Evolutionary conservation across 1,284 basidiomycete genomes (phyloP), one percentile per base, ranked within the genome.

Genomic region (Rhodotorula sp.): DNA sequence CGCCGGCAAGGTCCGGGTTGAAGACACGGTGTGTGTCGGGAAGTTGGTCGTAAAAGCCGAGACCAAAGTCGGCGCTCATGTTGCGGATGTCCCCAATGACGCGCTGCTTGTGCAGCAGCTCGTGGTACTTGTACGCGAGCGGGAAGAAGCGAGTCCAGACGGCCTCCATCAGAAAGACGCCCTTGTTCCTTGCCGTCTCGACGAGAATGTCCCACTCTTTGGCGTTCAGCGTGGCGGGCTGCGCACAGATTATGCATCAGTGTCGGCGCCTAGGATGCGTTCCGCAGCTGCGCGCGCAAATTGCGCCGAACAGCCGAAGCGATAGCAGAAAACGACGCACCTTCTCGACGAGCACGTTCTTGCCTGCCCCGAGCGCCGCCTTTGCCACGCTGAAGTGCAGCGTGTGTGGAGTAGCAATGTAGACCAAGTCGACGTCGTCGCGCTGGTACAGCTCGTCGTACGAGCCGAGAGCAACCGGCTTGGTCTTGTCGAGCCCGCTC

Each of bases 401-500:
- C 16, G 54, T 13, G 54, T 55, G 54, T 17, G 54, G 54, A 3
- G 54, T 55, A 14, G 54, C 54, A 16, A 55, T 27, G 34, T 55
- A 55, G 14, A 55, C 54, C 14, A 55, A 16, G 34, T 55, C 54
- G 27, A 55, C 14, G 27, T 55, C 54, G 27, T 48, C 46, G 45
- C 58, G 45, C 0, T 45, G 45, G n/a, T 48, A 46, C 3, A 60
- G 58, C 44, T 48, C 58, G 25, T 46, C 45, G 45, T 60, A 60
- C 46, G 58, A 60, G 16, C 58, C 58, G 17, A 60, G 45, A n/a
- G 58, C 58, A 27, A 60, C 58, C 10, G 58, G 58, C 45, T 48
- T 46, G 45, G n/a, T 45, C 58, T 60, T 60, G 58, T 41, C 45
- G 10, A 48, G 46, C 13, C 58, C 58, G 14, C 7, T 48, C 16